Evolutionary conservation across 371 early-diverging fungal genomes (phyloP).

Genomic region (Cladochytrium tenue): DNA sequence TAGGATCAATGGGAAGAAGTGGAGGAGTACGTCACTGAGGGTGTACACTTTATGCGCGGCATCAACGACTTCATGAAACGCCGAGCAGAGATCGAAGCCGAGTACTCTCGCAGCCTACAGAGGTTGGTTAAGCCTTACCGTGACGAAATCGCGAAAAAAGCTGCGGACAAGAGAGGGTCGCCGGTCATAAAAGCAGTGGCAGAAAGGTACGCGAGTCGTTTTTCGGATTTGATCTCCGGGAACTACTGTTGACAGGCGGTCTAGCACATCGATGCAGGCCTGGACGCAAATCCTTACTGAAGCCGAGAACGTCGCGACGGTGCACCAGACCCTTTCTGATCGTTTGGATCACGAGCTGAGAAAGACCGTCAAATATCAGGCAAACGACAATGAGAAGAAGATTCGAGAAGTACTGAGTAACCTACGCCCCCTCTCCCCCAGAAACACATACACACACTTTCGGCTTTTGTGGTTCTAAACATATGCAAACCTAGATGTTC

Average conservation of each 20-base stretch:
- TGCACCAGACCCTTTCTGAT: slow-evolving; percentile 24
- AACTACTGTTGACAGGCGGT: neutral
- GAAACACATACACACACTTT: neutral
- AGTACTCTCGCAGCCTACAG: slow-evolving; percentile 32
- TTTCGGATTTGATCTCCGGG: neutral
- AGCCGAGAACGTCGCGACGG: slow-evolving; percentile 34
- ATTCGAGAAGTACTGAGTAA: slow-evolving; percentile 30
- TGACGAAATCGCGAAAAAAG: slow-evolving; percentile 33
- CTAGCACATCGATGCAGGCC: slow-evolving; percentile 33
- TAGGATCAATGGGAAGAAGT: slow-evolving; percentile 45
- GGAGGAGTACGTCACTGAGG: slow-evolving; percentile 32
- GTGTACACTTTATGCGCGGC: slow-evolving; percentile 30
- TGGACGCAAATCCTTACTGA: slow-evolving; percentile 39
- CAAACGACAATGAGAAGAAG: slow-evolving; percentile 38
- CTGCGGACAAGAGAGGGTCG: slow-evolving; percentile 11
- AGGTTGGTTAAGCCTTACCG: slow-evolving; percentile 35
- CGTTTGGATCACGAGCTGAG: slow-evolving; percentile 38
- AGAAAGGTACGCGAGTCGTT: slow-evolving; percentile 23
- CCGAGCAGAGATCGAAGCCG: slow-evolving; percentile 38
- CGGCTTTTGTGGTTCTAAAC: neutral
- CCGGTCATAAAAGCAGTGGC: slow-evolving; percentile 29
- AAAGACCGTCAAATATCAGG: slow-evolving; percentile 33
- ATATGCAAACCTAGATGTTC: slow-evolving; percentile 28
- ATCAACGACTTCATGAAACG: slow-evolving; percentile 45
- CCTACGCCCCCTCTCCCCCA: neutral